phyloP scores from a whole-genome alignment of 2,329 filamentous ascomycete species.

The Stemphylium beticola region DNA sequence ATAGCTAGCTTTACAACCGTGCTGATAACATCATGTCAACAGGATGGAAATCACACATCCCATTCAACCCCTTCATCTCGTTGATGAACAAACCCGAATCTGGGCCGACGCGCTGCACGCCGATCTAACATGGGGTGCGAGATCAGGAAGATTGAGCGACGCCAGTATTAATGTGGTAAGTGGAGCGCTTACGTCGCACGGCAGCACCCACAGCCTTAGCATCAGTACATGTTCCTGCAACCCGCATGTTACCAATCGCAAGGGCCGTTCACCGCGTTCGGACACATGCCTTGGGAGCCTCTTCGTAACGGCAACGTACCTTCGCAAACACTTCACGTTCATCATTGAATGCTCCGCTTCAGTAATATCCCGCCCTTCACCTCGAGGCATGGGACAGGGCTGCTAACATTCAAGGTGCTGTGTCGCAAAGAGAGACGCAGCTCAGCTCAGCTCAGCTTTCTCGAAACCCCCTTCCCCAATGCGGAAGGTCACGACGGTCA shows the following conservation, averaged over 20 bases:
- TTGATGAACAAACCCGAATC: not conserved
- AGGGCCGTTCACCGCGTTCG: not conserved
- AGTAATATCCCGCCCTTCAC: no score
- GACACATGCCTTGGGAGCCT: not conserved
- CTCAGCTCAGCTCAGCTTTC: no score
- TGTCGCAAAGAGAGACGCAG: not conserved
- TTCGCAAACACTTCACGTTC: not conserved
- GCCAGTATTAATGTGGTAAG: constrained; percentile 6
- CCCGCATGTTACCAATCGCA: not conserved
- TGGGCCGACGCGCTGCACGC: not conserved
- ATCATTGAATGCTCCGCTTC: no score
- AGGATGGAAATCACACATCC: not conserved
- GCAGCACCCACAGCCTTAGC: not conserved
- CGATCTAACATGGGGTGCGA: not conserved
- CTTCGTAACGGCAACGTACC: no score
- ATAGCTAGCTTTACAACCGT: not conserved
- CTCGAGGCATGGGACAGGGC: no score
- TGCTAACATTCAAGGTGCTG: not conserved
- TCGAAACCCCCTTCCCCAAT: not conserved
- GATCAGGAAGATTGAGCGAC: not conserved
- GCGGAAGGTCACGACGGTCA: no score
- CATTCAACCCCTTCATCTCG: not conserved
- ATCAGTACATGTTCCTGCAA: not conserved
- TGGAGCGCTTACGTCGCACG: constrained; percentile 3
- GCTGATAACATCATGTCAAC: not conserved